Evolutionary conservation across 1,284 basidiomycete species (phyloP).

Genomic region (Naganishia albida): DNA sequence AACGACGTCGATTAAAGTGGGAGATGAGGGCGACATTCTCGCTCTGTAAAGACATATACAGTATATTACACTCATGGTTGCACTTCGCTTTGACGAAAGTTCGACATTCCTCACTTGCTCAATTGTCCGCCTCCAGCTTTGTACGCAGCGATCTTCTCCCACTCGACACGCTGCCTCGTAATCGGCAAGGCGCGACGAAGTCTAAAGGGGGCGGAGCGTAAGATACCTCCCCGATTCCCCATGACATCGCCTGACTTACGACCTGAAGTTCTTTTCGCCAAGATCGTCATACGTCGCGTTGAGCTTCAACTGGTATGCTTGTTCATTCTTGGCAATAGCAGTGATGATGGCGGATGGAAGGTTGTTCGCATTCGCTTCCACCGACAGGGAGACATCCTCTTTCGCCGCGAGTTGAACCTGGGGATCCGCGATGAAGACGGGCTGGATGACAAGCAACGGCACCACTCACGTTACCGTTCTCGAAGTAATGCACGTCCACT

Average conservation of each 20-base stretch:
- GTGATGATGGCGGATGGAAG: slow-evolving; percentile 63
- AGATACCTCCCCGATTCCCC: not conserved
- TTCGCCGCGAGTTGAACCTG: slow-evolving; percentile 84
- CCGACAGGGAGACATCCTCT: slow-evolving; percentile 65
- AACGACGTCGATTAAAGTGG: no score
- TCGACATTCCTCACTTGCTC: slow-evolving; percentile 7
- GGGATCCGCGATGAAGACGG: slow-evolving; percentile 14
- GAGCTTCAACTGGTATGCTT: slow-evolving; percentile 76
- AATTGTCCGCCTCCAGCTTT: slow-evolving; percentile 27
- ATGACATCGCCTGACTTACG: slow-evolving; percentile 42
- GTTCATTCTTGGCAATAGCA: slow-evolving; percentile 75
- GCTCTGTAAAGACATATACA: no score
- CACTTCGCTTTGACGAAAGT: not conserved
- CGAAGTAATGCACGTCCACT: slow-evolving; percentile 90
- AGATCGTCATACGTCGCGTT: slow-evolving; percentile 80
- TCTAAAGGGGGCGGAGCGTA: slow-evolving; percentile 48
- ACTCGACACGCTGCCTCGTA: slow-evolving; percentile 89
- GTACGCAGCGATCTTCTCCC: slow-evolving; percentile 73
- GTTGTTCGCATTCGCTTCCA: slow-evolving; percentile 63
- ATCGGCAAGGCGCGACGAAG: slow-evolving; percentile 83
- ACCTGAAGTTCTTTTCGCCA: slow-evolving; percentile 86
- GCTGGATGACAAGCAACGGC: not conserved
- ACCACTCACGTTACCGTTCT: slow-evolving; percentile 82
- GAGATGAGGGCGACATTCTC: no score
- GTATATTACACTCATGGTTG: no score